These are phyloP conservation scores for Lipomyces kockii DNA, from an alignment of 805 yeast genomes.

Conservation along the genomic window DNA sequence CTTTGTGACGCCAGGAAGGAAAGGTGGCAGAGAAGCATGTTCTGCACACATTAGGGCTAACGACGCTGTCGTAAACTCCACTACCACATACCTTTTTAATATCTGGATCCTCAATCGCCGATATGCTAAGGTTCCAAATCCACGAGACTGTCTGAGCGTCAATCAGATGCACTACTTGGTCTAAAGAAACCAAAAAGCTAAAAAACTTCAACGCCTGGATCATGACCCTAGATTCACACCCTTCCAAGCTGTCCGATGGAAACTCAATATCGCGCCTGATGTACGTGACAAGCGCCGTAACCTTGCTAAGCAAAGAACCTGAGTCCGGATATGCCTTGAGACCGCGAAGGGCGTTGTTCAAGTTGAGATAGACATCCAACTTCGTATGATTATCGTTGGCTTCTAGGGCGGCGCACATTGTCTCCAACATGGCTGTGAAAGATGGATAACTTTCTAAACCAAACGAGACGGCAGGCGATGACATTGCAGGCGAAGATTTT, in stretches of 20 bases:
- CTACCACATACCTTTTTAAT: constrained; percentile 19
- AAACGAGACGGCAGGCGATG: constrained; percentile 10
- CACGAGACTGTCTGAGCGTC: constrained; percentile 19
- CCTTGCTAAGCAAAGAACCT: constrained; percentile 5
- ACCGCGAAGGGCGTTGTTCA: constrained; percentile 20
- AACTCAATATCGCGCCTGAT: constrained; percentile 29
- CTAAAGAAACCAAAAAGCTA: constrained; percentile 11
- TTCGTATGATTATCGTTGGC: constrained; percentile 27
- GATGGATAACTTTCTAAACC: constrained; percentile 26
- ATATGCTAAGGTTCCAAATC: constrained; percentile 18
- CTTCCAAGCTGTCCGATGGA: constrained; percentile 24
- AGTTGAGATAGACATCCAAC: constrained; percentile 25
- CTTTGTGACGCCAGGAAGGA: constrained; percentile 22
- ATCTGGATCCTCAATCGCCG: constrained; percentile 15
- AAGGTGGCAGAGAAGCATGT: constrained; percentile 17
- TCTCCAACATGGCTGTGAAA: constrained; percentile 24
- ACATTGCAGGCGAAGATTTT: not conserved
- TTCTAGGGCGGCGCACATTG: constrained; percentile 26
- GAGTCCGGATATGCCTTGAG: constrained; percentile 22
- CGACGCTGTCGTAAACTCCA: not conserved
- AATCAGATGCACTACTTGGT: constrained; percentile 10
- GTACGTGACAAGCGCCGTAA: constrained; percentile 15
- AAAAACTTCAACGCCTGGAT: constrained; percentile 28
- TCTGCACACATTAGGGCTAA: constrained; percentile 5
- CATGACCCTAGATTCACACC: constrained; percentile 30